Evolutionary conservation across 306 rosid genomes (phyloP).

Genomic region (Cucurbita moschata): DNA sequence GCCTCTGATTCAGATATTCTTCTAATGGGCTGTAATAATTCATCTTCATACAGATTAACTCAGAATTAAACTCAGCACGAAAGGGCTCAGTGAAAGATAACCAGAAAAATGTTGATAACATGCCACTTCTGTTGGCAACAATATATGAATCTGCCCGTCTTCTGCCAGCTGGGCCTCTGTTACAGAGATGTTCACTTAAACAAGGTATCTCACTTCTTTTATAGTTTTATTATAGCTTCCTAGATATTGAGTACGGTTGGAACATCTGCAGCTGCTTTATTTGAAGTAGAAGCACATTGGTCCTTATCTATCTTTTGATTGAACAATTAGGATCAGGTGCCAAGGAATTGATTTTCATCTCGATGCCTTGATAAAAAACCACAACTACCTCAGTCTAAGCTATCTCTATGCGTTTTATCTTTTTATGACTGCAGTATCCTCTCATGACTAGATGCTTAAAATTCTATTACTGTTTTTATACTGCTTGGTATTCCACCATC

Average conservation of each 20-base stretch:
- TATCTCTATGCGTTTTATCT: neutral
- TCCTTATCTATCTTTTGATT: neutral
- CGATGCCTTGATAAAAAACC: neutral
- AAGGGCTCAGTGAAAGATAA: constrained; percentile 24
- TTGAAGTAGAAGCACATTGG: neutral
- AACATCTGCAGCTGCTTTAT: neutral
- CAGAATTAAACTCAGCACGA: constrained; percentile 29
- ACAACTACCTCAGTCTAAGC: neutral
- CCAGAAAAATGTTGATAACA: constrained; percentile 38
- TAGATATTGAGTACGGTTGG: constrained; percentile 2
- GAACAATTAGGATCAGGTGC: neutral
- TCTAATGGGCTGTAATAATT: neutral
- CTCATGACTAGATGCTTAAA: neutral
- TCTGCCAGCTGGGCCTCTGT: constrained; percentile 44
- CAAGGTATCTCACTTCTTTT: constrained; percentile 31
- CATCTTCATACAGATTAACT: constrained; percentile 42
- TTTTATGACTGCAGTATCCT: neutral
- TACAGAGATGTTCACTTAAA: constrained; percentile 69
- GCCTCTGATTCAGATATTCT: neutral
- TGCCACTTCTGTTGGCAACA: constrained; percentile 62
- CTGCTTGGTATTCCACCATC: neutral
- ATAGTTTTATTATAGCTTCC: neutral
- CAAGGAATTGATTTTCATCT: neutral
- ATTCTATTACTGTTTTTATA: neutral
- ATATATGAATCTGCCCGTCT: constrained; percentile 70